phyloP scores from a whole-genome alignment of 2,329 filamentous ascomycete genomes.

The Aspergillus ibericus region DNA sequence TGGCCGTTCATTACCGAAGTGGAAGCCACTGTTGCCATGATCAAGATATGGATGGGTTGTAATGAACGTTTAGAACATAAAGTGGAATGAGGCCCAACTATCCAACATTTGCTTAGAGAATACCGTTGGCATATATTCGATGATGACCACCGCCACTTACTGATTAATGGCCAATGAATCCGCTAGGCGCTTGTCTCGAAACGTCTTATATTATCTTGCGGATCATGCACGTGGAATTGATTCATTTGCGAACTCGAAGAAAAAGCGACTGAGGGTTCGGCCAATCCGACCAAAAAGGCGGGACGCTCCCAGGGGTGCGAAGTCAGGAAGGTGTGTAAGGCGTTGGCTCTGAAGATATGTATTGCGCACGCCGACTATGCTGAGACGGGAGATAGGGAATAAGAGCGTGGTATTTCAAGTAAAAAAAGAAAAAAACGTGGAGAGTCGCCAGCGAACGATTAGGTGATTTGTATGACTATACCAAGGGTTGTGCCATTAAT shows the following conservation, averaged over 20 bases:
- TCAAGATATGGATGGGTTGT: background rate
- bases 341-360: background rate
- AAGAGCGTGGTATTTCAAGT: conserved; percentile 1
- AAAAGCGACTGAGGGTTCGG: background rate
- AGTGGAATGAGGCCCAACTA: background rate
- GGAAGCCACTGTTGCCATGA: conserved; percentile 39
- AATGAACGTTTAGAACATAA: background rate
- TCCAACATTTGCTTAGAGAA: background rate
- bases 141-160: background rate
- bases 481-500: background rate
- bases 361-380: background rate
- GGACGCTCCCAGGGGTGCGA: background rate
- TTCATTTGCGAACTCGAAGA: background rate
- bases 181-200: background rate
- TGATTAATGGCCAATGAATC: background rate
- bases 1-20: conserved; percentile 35
- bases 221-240: background rate
- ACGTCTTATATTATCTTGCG: background rate
- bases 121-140: background rate
- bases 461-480: background rate
- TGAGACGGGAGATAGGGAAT: conserved; percentile 6
- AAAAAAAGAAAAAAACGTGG: too few species aligned
- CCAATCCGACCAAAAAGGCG: background rate
- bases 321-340: background rate
- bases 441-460: background rate